These are phyloP conservation scores for Aphanomyces stellatus DNA, from an alignment of 352 stramenopile species.

Conservation along the genomic window DNA sequence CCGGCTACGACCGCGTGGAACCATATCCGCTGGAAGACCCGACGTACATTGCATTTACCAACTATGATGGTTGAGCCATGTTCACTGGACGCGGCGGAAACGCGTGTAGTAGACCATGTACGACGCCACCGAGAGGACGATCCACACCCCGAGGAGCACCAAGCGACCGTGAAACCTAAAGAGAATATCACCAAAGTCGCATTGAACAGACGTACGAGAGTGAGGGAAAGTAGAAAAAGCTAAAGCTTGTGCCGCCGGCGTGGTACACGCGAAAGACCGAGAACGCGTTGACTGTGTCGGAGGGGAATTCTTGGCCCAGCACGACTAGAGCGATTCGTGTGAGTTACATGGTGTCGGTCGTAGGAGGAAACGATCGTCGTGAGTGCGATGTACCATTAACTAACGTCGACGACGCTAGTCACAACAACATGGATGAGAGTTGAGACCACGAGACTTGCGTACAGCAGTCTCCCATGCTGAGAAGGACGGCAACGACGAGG, in stretches of 20 bases:
- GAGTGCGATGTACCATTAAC: not conserved
- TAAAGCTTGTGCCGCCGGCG: slow-evolving; percentile 1
- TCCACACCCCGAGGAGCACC: not conserved
- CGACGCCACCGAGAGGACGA: not conserved
- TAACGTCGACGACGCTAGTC: slow-evolving; percentile 6
- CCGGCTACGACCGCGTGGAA: slow-evolving; percentile 46
- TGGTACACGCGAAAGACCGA: slow-evolving; percentile 14
- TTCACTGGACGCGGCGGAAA: not conserved
- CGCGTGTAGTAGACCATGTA: not conserved
- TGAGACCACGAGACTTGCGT: not conserved
- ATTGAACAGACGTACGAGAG: not conserved
- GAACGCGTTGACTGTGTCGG: slow-evolving; percentile 9
- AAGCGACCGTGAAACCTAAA: slow-evolving; percentile 11
- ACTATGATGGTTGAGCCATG: not conserved
- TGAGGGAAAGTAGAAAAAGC: not conserved
- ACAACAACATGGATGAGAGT: not conserved
- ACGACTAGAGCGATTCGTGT: slow-evolving; percentile 7
- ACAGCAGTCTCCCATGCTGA: slow-evolving; percentile 7
- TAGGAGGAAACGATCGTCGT: too few species aligned
- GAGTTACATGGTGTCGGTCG: too few species aligned
- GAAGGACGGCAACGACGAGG: not conserved
- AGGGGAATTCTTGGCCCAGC: slow-evolving; percentile 7
- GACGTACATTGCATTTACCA: slow-evolving; percentile 45
- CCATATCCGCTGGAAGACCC: slow-evolving; percentile 50
- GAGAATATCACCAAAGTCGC: not conserved